phyloP scores from a whole-genome alignment of 2,329 filamentous ascomycete species.

The Penicillium sp. region DNA sequence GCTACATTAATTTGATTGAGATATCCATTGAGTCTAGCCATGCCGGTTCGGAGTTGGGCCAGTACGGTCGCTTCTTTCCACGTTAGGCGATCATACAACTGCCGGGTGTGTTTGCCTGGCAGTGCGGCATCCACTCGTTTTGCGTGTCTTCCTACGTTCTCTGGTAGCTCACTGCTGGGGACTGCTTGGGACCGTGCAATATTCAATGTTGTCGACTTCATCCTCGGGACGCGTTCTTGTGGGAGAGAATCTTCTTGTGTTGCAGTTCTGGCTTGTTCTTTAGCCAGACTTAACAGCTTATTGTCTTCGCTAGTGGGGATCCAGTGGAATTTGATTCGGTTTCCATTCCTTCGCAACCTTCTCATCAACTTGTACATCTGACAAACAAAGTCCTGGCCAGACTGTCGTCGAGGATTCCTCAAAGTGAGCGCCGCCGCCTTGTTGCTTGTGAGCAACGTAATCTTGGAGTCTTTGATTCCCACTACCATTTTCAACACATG shows the following conservation, averaged over 20 bases:
- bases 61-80: no score
- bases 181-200: constrained; percentile 21
- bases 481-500: constrained; percentile 17
- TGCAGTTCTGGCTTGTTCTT: constrained; percentile 20
- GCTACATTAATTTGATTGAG: no score
- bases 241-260: constrained; percentile 18
- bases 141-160: no score
- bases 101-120: no score
- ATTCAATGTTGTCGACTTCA: constrained; percentile 29
- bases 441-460: constrained; percentile 23
- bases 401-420: constrained; percentile 22
- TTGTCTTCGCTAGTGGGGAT: constrained; percentile 17
- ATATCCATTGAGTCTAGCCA: no score
- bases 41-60: no score
- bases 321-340: constrained; percentile 19
- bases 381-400: constrained; percentile 18
- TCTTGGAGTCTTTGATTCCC: constrained; percentile 18
- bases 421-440: constrained; percentile 25
- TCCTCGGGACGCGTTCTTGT: constrained; percentile 17
- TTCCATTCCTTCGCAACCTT: constrained; percentile 20
- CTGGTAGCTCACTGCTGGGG: neutral
- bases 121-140: no score
- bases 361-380: constrained; percentile 25
- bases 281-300: constrained; percentile 19
- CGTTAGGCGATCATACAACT: neutral